phyloP scores from a whole-genome alignment of 2,329 filamentous ascomycete species.

The Pseudopyrenochaeta lycopersici region DNA sequence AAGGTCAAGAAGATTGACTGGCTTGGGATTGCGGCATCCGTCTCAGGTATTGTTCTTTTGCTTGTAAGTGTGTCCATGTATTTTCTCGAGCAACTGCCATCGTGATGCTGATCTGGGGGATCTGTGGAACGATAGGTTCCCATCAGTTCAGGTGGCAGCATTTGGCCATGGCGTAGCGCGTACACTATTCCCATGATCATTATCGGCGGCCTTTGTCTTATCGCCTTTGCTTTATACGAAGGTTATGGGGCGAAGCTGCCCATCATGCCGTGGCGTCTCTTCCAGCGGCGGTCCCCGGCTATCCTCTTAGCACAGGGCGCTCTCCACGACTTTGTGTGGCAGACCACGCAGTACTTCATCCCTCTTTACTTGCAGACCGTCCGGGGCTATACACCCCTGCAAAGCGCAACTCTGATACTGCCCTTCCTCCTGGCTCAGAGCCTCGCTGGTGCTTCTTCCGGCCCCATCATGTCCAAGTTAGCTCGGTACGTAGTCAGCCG shows the following conservation, averaged over 20 bases:
- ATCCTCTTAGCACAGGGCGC: constrained; percentile 68
- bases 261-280: constrained; percentile 68
- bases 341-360: constrained; percentile 68
- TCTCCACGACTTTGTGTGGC: constrained; percentile 68
- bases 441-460: constrained; percentile 58
- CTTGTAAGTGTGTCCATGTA: constrained; percentile 54
- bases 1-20: constrained; percentile 63
- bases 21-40: constrained; percentile 64
- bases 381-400: constrained; percentile 54
- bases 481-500: constrained; percentile 48
- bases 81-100: too few species aligned
- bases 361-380: constrained; percentile 71
- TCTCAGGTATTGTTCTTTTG: constrained; percentile 66
- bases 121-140: constrained; percentile 43
- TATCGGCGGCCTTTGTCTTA: constrained; percentile 57
- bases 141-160: constrained; percentile 67
- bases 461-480: constrained; percentile 65
- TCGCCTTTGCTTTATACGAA: constrained; percentile 64
- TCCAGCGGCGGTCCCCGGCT: constrained; percentile 62
- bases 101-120: too few species aligned
- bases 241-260: constrained; percentile 65
- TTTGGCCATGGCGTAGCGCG: constrained; percentile 65
- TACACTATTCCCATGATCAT: constrained; percentile 68
- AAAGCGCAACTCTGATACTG: constrained; percentile 61
- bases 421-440: constrained; percentile 46